These are phyloP conservation scores for Trichoderma sp. DNA, from an alignment of 2,329 filamentous ascomycete species.

Conservation along the genomic window DNA sequence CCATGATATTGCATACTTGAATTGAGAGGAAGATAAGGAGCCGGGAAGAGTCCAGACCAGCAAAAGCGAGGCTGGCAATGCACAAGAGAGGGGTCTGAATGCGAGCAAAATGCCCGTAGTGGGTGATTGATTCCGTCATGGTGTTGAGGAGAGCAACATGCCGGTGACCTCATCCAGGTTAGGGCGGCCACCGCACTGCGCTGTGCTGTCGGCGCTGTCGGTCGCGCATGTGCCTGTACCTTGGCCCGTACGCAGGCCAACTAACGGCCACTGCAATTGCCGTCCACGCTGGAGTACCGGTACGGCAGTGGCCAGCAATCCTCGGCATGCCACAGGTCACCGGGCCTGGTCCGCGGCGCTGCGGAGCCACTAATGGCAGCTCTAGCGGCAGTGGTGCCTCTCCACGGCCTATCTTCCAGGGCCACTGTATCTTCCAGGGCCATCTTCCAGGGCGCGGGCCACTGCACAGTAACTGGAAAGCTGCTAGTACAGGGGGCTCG, in stretches of 20 bases:
- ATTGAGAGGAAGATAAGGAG: not conserved
- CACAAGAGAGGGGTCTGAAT: not conserved
- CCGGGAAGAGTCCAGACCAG: not conserved
- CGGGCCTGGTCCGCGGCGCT: conserved; percentile 1
- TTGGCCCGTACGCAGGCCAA: not conserved
- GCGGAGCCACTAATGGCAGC: not conserved
- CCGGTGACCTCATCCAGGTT: not conserved
- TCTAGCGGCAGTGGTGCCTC: not conserved
- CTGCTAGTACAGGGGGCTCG: not conserved
- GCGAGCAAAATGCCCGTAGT: not conserved
- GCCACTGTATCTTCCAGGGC: too few species aligned
- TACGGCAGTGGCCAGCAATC: not conserved
- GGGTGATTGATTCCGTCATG: not conserved
- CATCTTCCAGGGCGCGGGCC: not conserved
- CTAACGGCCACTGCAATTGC: not conserved
- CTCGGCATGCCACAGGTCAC: not conserved
- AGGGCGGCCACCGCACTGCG: not conserved
- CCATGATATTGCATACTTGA: too few species aligned
- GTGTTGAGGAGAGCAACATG: not conserved
- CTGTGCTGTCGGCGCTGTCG: not conserved
- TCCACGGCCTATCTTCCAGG: not conserved
- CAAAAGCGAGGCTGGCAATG: not conserved
- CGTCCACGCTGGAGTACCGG: not conserved
- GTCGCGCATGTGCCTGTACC: not conserved
- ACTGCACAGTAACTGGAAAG: too few species aligned